Percentiles rank a stretch among this genome's conserved stretches.
phyloP scores from a whole-genome alignment of 73 alveolate genomes.

The Tetrahymena borealis region DNA sequence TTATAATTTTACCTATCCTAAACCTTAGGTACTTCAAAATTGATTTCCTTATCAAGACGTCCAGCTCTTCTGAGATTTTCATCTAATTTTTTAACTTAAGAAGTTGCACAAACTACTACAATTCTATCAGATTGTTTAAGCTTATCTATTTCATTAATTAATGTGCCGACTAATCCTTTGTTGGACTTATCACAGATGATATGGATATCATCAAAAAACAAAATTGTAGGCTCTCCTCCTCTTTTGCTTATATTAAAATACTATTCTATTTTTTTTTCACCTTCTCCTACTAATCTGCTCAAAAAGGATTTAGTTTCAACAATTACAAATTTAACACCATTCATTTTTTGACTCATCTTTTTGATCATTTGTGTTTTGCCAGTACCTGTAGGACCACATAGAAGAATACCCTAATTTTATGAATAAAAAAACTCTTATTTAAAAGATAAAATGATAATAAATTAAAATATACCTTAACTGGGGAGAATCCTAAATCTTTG shows the following conservation, averaged over 20 bases:
- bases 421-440: not conserved
- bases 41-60: slow-evolving; percentile 38
- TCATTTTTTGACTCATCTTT: not conserved
- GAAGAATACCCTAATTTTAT: not conserved
- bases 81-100: slow-evolving; percentile 2
- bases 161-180: not conserved
- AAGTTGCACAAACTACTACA: slow-evolving; percentile 8
- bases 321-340: not conserved
- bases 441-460: not conserved
- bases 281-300: not conserved
- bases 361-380: not conserved
- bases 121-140: not conserved
- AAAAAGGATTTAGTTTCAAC: not conserved
- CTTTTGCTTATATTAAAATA: not conserved
- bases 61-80: slow-evolving; percentile 36
- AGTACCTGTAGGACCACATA: not conserved
- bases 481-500: not conserved
- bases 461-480: not conserved
- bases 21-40: slow-evolving; percentile 21
- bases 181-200: not conserved
- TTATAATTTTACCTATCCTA: not conserved
- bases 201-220: not conserved
- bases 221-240: not conserved
- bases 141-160: not conserved
- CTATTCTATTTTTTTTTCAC: not conserved